Evolutionary conservation across 441 rosid species (phyloP).

Genomic region (Flueggea neowawraea): DNA sequence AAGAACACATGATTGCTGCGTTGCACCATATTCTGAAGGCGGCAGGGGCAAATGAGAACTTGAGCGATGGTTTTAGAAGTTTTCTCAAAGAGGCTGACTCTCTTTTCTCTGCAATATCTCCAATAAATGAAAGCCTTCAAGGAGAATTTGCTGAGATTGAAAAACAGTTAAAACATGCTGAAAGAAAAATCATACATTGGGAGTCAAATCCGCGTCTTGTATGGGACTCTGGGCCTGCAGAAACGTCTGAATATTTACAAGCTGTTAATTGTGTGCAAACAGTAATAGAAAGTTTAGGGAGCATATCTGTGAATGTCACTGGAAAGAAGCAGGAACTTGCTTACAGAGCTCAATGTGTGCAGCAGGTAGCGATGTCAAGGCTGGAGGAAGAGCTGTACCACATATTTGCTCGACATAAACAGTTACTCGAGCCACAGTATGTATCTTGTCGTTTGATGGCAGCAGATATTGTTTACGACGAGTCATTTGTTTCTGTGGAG

Average conservation of each 20-base stretch:
- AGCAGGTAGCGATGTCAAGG: slow-evolving; percentile 71
- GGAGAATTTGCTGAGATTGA: slow-evolving; percentile 29
- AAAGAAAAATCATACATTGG: slow-evolving; percentile 48
- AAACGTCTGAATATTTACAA: slow-evolving; percentile 44
- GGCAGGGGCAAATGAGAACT: slow-evolving; percentile 41
- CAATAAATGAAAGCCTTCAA: slow-evolving; percentile 23
- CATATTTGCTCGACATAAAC: slow-evolving; percentile 47
- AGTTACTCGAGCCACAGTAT: slow-evolving; percentile 29
- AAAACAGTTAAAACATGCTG: slow-evolving; percentile 38
- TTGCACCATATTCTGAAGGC: slow-evolving; percentile 48
- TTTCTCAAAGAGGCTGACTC: slow-evolving; percentile 48
- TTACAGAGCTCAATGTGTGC: slow-evolving; percentile 43
- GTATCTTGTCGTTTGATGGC: slow-evolving; percentile 37
- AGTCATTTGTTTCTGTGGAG: slow-evolving; percentile 52
- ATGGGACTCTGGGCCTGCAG: slow-evolving; percentile 53
- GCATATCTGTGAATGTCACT: slow-evolving; percentile 19
- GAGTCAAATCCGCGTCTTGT: slow-evolving; percentile 44
- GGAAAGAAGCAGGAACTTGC: slow-evolving; percentile 41
- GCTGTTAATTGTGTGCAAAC: slow-evolving; percentile 46
- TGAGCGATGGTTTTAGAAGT: slow-evolving; percentile 47
- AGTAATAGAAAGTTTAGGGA: slow-evolving; percentile 29
- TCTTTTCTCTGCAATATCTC: slow-evolving; percentile 46
- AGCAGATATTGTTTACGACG: slow-evolving; percentile 38
- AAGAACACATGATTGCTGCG: slow-evolving; percentile 54
- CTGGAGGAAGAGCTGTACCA: slow-evolving; percentile 70